Percentiles rank a stretch among this genome's conserved stretches.
These are phyloP conservation scores for Cyanodermella asteris DNA, from an alignment of 2,329 filamentous ascomycete genomes.

Conservation along the genomic window DNA sequence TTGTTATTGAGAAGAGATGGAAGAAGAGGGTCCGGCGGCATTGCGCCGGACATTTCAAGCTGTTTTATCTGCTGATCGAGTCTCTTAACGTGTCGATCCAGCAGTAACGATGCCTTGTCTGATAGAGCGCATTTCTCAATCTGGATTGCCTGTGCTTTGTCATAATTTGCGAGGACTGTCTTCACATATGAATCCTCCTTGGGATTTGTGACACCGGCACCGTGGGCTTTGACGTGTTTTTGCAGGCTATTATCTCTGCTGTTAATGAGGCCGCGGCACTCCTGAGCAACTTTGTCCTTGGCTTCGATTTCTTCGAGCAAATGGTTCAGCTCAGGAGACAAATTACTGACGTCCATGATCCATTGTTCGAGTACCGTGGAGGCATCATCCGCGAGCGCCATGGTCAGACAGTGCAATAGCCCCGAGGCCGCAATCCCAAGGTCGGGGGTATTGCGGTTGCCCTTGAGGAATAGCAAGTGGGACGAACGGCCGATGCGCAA, in stretches of 20 bases:
- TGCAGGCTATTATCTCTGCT: slow-evolving; percentile 39
- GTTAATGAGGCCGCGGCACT: slow-evolving; percentile 32
- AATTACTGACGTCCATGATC: slow-evolving; percentile 25
- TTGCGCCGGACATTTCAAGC: slow-evolving; percentile 33
- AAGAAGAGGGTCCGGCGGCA: slow-evolving; percentile 35
- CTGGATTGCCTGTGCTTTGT: slow-evolving; percentile 34
- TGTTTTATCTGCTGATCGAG: slow-evolving; percentile 40
- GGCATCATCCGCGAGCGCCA: slow-evolving; percentile 35
- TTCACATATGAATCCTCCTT: slow-evolving; percentile 41
- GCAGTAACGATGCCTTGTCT: slow-evolving; percentile 35
- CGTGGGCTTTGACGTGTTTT: slow-evolving; percentile 42
- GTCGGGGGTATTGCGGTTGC: too few species aligned
- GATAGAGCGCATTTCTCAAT: slow-evolving; percentile 39
- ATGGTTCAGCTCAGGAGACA: slow-evolving; percentile 42
- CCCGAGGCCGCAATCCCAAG: background rate
- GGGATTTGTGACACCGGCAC: slow-evolving; percentile 37
- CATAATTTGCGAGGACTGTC: slow-evolving; percentile 33
- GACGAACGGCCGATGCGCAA: too few species aligned
- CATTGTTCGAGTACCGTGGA: slow-evolving; percentile 25
- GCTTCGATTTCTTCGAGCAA: slow-evolving; percentile 45
- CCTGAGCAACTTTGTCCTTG: slow-evolving; percentile 38
- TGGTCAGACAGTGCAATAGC: slow-evolving; percentile 12
- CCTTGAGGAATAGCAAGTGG: too few species aligned
- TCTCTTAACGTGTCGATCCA: slow-evolving; percentile 41
- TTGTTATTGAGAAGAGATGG: slow-evolving; percentile 34